Conservation (phyloP, 345 rosid species). For the Mallotus nudiflorus region DNA sequence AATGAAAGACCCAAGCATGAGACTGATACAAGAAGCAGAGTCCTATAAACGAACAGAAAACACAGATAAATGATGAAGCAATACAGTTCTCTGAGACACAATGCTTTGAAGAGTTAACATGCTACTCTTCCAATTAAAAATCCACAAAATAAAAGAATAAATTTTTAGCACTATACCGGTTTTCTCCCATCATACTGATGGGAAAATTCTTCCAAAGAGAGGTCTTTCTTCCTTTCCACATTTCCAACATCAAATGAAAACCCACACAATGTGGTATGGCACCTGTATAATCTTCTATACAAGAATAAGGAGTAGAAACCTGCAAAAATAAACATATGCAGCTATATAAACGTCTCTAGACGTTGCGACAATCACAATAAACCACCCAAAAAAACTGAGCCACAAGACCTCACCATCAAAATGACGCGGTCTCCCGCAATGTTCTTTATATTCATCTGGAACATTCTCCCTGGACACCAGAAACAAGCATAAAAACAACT, state of each 20-base stretch:
- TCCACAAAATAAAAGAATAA: neutral
- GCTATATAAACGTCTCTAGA: slow-evolving; percentile 10
- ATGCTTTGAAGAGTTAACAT: neutral
- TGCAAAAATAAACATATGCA: slow-evolving; percentile 34
- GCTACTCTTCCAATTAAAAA: slow-evolving; percentile 1
- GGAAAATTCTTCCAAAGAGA: slow-evolving; percentile 60
- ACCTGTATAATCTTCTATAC: slow-evolving; percentile 83
- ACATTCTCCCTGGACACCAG: slow-evolving; percentile 57
- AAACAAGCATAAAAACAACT: too few species aligned
- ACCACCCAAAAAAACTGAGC: slow-evolving; percentile 3
- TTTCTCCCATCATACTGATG: slow-evolving; percentile 57
- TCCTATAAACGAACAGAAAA: neutral
- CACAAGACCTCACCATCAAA: slow-evolving; percentile 60
- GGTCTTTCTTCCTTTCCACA: slow-evolving; percentile 61
- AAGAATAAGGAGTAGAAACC: slow-evolving; percentile 82
- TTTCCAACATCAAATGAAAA: slow-evolving; percentile 68
- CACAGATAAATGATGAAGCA: neutral
- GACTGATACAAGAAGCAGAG: neutral
- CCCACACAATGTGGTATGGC: slow-evolving; percentile 62
- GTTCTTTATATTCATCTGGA: slow-evolving; percentile 38
- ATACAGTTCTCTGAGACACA: neutral
- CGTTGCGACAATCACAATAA: slow-evolving; percentile 1
- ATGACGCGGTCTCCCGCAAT: slow-evolving; percentile 38
- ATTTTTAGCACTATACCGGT: slow-evolving; percentile 55
- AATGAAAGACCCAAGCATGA: neutral